Conservation (phyloP, 2,329 filamentous ascomycete genomes). For the Trichophyton mentagrophytes region DNA sequence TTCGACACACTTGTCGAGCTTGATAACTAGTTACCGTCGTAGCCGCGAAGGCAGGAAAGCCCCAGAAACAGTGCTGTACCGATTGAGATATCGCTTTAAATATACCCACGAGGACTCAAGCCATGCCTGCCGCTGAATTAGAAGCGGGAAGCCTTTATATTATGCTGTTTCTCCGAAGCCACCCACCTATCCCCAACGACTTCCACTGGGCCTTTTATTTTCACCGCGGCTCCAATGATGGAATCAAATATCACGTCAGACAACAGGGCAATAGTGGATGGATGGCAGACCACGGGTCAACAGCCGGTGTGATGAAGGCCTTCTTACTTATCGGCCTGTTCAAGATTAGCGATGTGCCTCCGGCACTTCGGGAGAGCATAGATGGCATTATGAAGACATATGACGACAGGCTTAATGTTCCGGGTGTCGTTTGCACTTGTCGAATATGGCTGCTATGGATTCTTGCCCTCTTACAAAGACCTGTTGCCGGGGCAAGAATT, state of each 20-base stretch:
- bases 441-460: slow-evolving; percentile 10
- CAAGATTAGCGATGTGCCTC: slow-evolving; percentile 15
- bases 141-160: neutral
- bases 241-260: slow-evolving; percentile 18
- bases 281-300: slow-evolving; percentile 15
- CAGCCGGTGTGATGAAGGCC: slow-evolving; percentile 13
- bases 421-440: slow-evolving; percentile 16
- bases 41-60: too few relatives aligned
- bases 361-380: slow-evolving; percentile 5
- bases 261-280: slow-evolving; percentile 13
- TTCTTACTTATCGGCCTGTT: slow-evolving; percentile 18
- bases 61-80: neutral
- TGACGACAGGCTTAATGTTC: slow-evolving; percentile 14
- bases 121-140: neutral
- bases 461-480: slow-evolving; percentile 11
- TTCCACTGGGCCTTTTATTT: slow-evolving; percentile 1
- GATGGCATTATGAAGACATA: slow-evolving; percentile 15
- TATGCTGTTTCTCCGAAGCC: neutral
- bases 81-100: neutral
- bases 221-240: slow-evolving; percentile 9
- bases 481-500: slow-evolving; percentile 1
- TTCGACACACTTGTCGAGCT: too few relatives aligned
- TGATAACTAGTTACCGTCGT: too few relatives aligned
- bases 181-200: neutral
- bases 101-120: neutral